These are phyloP conservation scores for Candida vaughaniae DNA, from an alignment of 805 yeast genomes.

Conservation along the genomic window DNA sequence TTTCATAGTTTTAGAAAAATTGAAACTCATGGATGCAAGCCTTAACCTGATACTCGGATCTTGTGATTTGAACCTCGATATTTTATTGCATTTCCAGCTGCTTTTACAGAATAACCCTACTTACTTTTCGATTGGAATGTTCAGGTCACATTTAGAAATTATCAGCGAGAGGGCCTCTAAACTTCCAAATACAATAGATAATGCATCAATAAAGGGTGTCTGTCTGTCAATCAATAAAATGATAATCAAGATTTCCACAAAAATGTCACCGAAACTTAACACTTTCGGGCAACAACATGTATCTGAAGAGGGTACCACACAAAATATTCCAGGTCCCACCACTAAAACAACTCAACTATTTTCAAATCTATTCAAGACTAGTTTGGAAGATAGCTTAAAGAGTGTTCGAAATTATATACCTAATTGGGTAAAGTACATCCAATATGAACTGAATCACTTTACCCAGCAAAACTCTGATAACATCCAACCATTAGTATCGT, in stretches of 20 bases:
- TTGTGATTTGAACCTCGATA: slow-evolving; percentile 5
- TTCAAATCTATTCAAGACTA: too few species aligned
- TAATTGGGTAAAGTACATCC: slow-evolving; percentile 10
- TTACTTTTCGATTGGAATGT: slow-evolving; percentile 11
- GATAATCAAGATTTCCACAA: neutral
- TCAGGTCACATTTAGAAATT: slow-evolving; percentile 5
- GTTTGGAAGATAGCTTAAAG: too few species aligned
- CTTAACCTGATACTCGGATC: slow-evolving; percentile 2
- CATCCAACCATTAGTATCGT: neutral
- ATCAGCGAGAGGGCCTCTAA: slow-evolving; percentile 2
- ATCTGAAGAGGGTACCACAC: too few species aligned
- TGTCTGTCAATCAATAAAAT: slow-evolving; percentile 4
- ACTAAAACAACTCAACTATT: too few species aligned
- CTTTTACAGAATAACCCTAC: slow-evolving; percentile 6
- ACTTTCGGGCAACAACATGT: too few species aligned
- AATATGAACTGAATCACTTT: slow-evolving; percentile 2
- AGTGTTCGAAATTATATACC: too few species aligned
- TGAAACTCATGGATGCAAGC: slow-evolving; percentile 4
- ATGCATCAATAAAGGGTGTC: neutral
- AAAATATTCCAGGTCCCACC: too few species aligned
- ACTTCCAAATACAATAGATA: neutral
- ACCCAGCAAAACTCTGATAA: slow-evolving; percentile 10
- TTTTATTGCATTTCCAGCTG: slow-evolving; percentile 8
- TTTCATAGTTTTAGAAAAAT: slow-evolving; percentile 7
- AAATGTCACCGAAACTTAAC: neutral